Percentiles rank a stretch among this genome's conserved stretches.
phyloP scores from a whole-genome alignment of 1,284 basidiomycete genomes.

The Cutaneotrichosporon daszewskae region DNA sequence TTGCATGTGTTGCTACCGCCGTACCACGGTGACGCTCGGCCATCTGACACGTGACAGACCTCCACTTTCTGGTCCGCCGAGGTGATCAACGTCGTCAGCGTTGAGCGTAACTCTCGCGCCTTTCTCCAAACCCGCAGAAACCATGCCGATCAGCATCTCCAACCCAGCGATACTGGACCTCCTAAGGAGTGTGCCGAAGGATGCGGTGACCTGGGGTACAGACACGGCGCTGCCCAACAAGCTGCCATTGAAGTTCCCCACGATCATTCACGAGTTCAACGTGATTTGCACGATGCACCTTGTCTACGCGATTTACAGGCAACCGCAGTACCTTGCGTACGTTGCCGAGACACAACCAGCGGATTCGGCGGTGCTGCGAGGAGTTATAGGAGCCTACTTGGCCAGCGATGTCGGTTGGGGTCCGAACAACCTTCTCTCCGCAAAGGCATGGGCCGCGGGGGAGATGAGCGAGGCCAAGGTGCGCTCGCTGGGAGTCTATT shows the following conservation, averaged over 20 bases:
- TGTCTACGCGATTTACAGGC: conserved; percentile 13
- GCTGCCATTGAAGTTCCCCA: conserved; percentile 32
- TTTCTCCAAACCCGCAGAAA: too few species aligned
- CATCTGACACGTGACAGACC: too few species aligned
- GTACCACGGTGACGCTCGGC: too few species aligned
- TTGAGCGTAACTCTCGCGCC: too few species aligned
- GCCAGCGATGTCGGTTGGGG: conserved; percentile 26
- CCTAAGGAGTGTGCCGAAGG: too few species aligned
- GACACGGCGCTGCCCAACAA: conserved; percentile 28
- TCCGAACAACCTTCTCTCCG: conserved; percentile 17
- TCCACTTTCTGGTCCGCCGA: too few species aligned
- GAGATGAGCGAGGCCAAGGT: conserved; percentile 19
- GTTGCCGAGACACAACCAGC: conserved; percentile 16
- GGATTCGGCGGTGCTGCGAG: conserved; percentile 28
- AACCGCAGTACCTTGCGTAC: conserved; percentile 20
- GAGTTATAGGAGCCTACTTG: conserved; percentile 30
- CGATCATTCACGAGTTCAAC: conserved; percentile 31
- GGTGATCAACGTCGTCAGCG: too few species aligned
- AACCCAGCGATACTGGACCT: too few species aligned
- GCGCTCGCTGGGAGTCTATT: too few species aligned
- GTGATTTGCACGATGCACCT: conserved; percentile 27
- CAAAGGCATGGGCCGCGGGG: conserved; percentile 19
- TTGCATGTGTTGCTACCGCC: too few species aligned
- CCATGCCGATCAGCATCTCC: too few species aligned
- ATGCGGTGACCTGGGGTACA: too few species aligned